Base-by-base conservation (phyloP, 129 eudicot species). In the Flaveria linearis region DNA sequence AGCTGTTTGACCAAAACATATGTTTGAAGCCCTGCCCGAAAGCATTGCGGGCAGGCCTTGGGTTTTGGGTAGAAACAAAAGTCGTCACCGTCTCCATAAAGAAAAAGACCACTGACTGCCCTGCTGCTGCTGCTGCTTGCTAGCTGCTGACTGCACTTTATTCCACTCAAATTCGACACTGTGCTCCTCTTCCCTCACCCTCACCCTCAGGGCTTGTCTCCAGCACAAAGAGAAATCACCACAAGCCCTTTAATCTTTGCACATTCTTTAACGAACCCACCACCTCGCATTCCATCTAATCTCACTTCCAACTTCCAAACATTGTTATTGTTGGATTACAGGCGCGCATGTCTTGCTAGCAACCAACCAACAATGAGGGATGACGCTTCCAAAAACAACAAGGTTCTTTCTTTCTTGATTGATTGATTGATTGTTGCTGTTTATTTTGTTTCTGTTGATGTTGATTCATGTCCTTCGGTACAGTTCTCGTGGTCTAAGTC, bases 401-500 rank as follows among this genome's bases (percentile, higher is more conserved):
- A 90, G 96, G 98, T 92, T 65, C 30, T 71, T 55, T 69, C 51
- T 11, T 50, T 53, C 20, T 2, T 55, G n/a, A n/a, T n/a, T n/a
- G n/a, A n/a, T 9, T 26, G n/a, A 5, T 41, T 9, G 11, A 1
- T 8, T 13, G n/a, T 14, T 10, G 16, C 5, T 25, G 41, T 43
- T 46, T 43, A 0, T 55, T 71, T 71, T 15, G 13, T 76, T 11
- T 30, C 60, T 33, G 28, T 72, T 39, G 45, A 60, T 49, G 53
- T 66, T 71, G 71, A 63, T 33, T 39, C 55, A 8, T 53, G 18
- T 73, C 73, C 2, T 72, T 55, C 64, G 74, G 28, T 78, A 9
- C 76, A 92, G 98, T 92, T 93, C 69, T 93, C 86, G 9, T 93
- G 98, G 98, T 85, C 98, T 55, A 93, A 88, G 76, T 81, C 95